These are phyloP conservation scores for Picea sitchensis DNA, from an alignment of 75 land plant genomes.

Conservation along the genomic window DNA sequence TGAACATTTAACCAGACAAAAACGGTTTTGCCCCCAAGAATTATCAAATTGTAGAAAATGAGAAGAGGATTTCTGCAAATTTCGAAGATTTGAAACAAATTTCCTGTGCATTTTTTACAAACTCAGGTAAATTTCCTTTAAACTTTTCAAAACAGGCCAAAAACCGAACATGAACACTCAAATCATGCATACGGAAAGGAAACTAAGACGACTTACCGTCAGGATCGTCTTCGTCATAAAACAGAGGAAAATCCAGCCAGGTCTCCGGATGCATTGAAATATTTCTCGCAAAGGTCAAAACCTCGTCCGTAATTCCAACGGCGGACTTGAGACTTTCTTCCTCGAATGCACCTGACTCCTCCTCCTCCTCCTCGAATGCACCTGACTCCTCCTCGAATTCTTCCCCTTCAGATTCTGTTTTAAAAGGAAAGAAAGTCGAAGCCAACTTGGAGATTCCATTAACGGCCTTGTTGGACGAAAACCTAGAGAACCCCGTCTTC, in stretches of 20 bases:
- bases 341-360: slow-evolving; percentile 10
- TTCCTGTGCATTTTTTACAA: background rate
- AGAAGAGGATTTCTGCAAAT: background rate
- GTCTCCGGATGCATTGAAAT: slow-evolving; percentile 96
- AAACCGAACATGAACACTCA: background rate
- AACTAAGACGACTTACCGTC: slow-evolving; percentile 51
- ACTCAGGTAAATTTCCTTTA: background rate
- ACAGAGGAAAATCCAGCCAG: slow-evolving; percentile 88
- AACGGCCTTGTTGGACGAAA: slow-evolving; percentile 53
- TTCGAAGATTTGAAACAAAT: background rate
- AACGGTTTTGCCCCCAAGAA: background rate
- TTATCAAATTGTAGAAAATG: background rate
- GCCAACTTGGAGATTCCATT: slow-evolving; percentile 63
- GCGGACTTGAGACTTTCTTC: slow-evolving; percentile 11
- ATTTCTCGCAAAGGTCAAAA: slow-evolving; percentile 83
- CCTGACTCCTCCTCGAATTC: slow-evolving; percentile 13
- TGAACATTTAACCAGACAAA: background rate
- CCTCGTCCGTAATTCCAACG: slow-evolving; percentile 89
- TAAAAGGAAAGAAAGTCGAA: slow-evolving; percentile 51
- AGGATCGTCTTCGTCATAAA: slow-evolving; percentile 68
- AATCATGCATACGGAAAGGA: background rate
- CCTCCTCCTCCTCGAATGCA: slow-evolving; percentile 18
- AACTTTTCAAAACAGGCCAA: background rate
- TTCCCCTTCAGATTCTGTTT: slow-evolving; percentile 11
- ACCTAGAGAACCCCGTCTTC: slow-evolving; percentile 50